Evolutionary conservation across 2,329 filamentous ascomycete species (phyloP), one percentile per base, ranked within the genome.

Genomic region (Fusarium brachygibbosum): DNA sequence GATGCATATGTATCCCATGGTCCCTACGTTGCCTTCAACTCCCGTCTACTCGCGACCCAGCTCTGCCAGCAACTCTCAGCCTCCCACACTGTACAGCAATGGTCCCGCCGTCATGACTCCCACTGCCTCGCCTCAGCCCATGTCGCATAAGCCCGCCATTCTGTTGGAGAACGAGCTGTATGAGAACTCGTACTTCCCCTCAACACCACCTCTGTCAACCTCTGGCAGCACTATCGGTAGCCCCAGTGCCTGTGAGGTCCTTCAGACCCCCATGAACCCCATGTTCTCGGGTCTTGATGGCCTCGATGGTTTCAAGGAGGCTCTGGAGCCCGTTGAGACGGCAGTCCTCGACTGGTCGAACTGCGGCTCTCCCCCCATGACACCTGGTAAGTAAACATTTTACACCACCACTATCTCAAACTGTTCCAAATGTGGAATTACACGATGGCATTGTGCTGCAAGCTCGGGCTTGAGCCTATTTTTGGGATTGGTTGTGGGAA

Each of bases 191-290:
- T 92, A 90, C 81, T 93, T 93, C 76, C 94, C 94, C 34, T 90
- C 93, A 10, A 98, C 94, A 21, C 94, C 94, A 49, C 92, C 94
- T 45, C 86, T 98, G 74, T 97, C 94, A 25, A 90, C 92, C 4
- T 91, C 93, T 31, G 91, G 92, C 71, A 97, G 94, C 84, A 90
- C 88, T 58, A 91, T 93, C 75, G 93, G 93, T 83, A 97, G 93
- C 85, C 93, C 95, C 52, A 91, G 91, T 67, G 91, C 87, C 79
- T 91, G 86, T 77, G 93, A 94, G 67, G 83, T 93, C 69, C 81
- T 97, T 60, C 90, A 92, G 68, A 97, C 93, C n/a, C 93, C 94
- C 4, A 84, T 94, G 78, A 93, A 93, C 81, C 90, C 90, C 67
- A 88, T 90, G 82, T 93, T 93, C 82, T 93, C 93, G 38, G 86